phyloP scores from a whole-genome alignment of 2,329 filamentous ascomycete species.

The Tetracladium maxilliforme region DNA sequence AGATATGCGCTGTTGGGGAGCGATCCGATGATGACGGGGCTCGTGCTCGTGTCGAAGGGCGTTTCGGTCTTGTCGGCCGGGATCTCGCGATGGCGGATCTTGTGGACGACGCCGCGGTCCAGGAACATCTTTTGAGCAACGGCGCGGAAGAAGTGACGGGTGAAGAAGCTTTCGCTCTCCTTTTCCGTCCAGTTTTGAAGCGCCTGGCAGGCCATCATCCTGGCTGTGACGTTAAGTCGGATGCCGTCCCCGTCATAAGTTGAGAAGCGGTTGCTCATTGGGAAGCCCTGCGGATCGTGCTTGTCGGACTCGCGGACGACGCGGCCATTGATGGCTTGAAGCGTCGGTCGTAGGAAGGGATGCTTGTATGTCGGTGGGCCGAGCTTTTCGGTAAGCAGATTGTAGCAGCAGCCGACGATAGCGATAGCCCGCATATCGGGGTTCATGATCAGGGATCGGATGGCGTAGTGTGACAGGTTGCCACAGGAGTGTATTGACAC shows the following conservation, averaged over 20 bases:
- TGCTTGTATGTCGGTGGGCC: constrained; percentile 79
- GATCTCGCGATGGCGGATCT: constrained; percentile 15
- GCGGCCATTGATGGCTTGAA: constrained; percentile 54
- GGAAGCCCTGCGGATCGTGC: constrained; percentile 84
- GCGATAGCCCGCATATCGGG: constrained; percentile 77
- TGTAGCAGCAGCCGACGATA: constrained; percentile 97
- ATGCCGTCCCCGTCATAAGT: constrained; percentile 47
- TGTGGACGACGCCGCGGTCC: constrained; percentile 62
- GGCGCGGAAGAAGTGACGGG: constrained; percentile 82
- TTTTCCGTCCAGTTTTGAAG: constrained; percentile 76
- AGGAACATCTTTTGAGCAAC: constrained; percentile 86
- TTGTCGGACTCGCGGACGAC: constrained; percentile 52
- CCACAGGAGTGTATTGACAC: constrained; percentile 95
- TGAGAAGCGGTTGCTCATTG: constrained; percentile 64
- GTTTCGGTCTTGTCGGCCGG: constrained; percentile 13
- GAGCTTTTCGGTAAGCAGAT: constrained; percentile 80
- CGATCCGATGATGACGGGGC: constrained; percentile 76
- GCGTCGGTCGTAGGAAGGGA: constrained; percentile 55
- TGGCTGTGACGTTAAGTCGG: constrained; percentile 83
- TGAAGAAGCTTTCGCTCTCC: constrained; percentile 82
- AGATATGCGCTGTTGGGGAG: constrained; percentile 67
- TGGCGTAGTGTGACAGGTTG: constrained; percentile 89
- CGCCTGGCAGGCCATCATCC: constrained; percentile 97
- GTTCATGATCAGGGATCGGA: constrained; percentile 75
- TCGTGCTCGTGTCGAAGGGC: constrained; percentile 44